These are phyloP conservation scores for Lentithecium fluviatile DNA, from an alignment of 495 filamentous ascomycete genomes.

Conservation along the genomic window DNA sequence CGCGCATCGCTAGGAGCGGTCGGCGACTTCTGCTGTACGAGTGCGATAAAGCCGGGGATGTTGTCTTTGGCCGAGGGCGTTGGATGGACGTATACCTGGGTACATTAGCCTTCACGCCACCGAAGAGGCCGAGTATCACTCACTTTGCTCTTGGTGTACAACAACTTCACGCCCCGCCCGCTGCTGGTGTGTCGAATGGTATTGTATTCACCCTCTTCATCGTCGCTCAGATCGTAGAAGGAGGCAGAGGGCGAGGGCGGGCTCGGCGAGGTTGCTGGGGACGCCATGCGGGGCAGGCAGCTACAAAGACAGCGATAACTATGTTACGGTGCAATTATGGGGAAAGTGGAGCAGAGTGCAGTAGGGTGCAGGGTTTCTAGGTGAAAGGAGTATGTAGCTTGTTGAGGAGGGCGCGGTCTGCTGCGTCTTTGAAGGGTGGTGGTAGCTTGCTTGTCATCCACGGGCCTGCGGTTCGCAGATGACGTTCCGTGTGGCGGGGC, in stretches of 20 bases:
- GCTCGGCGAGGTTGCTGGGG: conserved; percentile 19
- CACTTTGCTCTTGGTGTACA: conserved; percentile 96
- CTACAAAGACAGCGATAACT: not conserved
- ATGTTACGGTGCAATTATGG: not conserved
- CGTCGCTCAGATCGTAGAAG: conserved; percentile 95
- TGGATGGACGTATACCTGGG: conserved; percentile 93
- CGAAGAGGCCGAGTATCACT: not conserved
- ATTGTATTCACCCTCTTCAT: conserved; percentile 92
- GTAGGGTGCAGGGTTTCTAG: no score
- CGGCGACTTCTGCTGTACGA: conserved; percentile 82
- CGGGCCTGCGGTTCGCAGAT: conserved; percentile 3
- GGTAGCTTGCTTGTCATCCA: no score
- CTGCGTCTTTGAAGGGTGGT: no score
- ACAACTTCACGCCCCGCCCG: conserved; percentile 86
- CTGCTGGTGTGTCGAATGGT: conserved; percentile 83
- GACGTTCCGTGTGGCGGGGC: conserved; percentile 13
- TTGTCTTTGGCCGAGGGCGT: conserved; percentile 93
- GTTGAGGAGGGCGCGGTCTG: no score
- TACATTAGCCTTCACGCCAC: not conserved
- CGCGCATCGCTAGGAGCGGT: conserved; percentile 38
- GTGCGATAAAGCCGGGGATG: conserved; percentile 90
- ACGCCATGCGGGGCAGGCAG: conserved; percentile 23
- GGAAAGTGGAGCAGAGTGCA: no score
- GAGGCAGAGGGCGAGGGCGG: conserved; percentile 79
- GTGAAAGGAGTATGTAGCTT: no score